Evolutionary conservation across 148 eudicot species (phyloP).

Genomic region (Camellia sinensis): DNA sequence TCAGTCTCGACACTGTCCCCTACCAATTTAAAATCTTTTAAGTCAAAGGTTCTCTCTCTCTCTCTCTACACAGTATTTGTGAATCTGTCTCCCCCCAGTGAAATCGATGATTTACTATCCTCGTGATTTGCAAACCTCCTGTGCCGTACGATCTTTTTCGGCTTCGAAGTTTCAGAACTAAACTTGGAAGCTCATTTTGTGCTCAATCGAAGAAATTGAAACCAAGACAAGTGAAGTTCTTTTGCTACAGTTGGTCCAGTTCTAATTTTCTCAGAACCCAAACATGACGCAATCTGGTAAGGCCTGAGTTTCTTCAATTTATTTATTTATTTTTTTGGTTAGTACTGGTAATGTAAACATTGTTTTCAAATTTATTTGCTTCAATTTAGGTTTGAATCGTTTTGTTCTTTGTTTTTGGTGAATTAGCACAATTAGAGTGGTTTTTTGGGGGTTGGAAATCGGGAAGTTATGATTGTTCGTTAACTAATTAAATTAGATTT

Average conservation of each 20-base stretch:
- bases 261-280: neutral
- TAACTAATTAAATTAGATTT: neutral
- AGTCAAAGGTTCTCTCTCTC: no score
- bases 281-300: conserved; percentile 19
- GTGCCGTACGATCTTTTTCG: neutral
- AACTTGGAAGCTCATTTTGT: neutral
- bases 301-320: neutral
- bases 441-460: neutral
- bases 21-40: no score
- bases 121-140: neutral
- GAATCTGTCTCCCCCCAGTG: neutral
- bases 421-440: neutral
- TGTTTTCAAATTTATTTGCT: neutral
- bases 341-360: neutral
- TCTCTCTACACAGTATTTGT: neutral
- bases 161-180: no score
- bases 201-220: neutral
- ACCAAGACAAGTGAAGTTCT: neutral
- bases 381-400: neutral
- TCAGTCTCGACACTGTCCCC: no score
- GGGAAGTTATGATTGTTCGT: neutral
- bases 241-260: neutral
- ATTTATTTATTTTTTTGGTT: neutral
- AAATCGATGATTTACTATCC: neutral
- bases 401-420: neutral